Base-by-base conservation (phyloP, 768 basidiomycete species). In the Pleurotus tuber-regium region DNA sequence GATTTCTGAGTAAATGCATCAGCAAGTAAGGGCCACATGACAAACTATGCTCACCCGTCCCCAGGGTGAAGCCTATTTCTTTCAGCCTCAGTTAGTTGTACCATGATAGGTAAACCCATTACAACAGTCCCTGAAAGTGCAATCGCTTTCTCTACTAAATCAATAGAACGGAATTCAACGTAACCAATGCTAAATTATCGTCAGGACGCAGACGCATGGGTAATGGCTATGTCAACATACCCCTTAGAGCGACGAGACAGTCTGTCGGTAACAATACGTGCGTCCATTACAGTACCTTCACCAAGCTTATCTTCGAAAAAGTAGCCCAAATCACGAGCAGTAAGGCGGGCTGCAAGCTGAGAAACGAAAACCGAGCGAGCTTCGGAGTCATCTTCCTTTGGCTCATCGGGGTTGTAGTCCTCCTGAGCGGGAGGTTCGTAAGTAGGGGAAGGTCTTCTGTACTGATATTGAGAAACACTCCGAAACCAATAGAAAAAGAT, bases 291-390 rank as follows among this genome's bases (percentile, higher is more conserved):
- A 16, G 89, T 84, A 30, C 87, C 87, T 72, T 93, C 90, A 18
- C 95, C 96, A 39, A 98, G 78, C 66, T 95, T 92, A 66, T 96
- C 90, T 76, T 98, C 96, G 65, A 99, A 98, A 77, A 99, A 99
- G 72, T 94, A 91, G 58, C 95, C 95, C 71, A 99, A 76, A 75
- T 99, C 97, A 66, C 93, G 85, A 61, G 95, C 93, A 53, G 95
- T 98, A 66, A 98, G 83, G 64, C 93, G 87, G 55, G 94, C 93
- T 61, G 97, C 92, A 66, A 99, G 86, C 73, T 98, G 97, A 61
- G 95, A 96, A 66, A 97, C 93, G 72, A 98, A 98, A 59, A 98
- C 92, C 61, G 97, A 98, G 69, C 97, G 89, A 64, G 92, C 88
- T 83, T 98, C 97, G 51, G 92, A 94, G 65, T 98, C 96, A 66